Conservation (phyloP, 805 yeast species). For the Debaryomyces castellii region DNA sequence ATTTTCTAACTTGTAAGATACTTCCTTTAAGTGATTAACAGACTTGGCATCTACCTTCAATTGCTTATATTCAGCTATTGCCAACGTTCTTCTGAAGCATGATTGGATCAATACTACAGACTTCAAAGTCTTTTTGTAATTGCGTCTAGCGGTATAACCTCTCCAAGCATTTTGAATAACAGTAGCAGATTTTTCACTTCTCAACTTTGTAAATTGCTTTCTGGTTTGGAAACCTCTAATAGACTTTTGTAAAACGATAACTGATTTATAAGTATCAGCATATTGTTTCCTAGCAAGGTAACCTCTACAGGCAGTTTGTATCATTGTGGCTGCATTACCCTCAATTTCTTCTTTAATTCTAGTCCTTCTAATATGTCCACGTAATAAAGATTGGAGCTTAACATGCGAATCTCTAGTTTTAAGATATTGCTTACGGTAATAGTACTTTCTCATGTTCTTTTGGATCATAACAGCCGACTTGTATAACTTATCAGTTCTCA, state of each 20-base stretch:
- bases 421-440: conserved; percentile 61
- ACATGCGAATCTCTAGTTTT: conserved; percentile 54
- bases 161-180: conserved; percentile 73
- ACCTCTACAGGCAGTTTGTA: conserved; percentile 71
- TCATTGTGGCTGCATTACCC: conserved; percentile 58
- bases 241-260: conserved; percentile 45
- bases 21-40: conserved; percentile 85
- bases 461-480: conserved; percentile 82
- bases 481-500: conserved; percentile 75
- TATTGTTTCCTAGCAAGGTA: conserved; percentile 43
- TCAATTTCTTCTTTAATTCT: conserved; percentile 56
- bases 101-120: conserved; percentile 76
- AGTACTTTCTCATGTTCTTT: conserved; percentile 68
- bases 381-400: conserved; percentile 56
- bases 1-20: conserved; percentile 89
- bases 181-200: conserved; percentile 63
- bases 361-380: conserved; percentile 62
- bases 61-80: conserved; percentile 59
- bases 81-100: conserved; percentile 71
- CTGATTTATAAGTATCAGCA: conserved; percentile 32
- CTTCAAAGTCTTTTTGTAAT: conserved; percentile 44
- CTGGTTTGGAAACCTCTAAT: conserved; percentile 57
- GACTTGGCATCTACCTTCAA: conserved; percentile 89
- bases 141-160: conserved; percentile 60
- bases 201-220: conserved; percentile 46